Conservation (phyloP, 495 filamentous ascomycete genomes). For the Terfezia claveryi region DNA sequence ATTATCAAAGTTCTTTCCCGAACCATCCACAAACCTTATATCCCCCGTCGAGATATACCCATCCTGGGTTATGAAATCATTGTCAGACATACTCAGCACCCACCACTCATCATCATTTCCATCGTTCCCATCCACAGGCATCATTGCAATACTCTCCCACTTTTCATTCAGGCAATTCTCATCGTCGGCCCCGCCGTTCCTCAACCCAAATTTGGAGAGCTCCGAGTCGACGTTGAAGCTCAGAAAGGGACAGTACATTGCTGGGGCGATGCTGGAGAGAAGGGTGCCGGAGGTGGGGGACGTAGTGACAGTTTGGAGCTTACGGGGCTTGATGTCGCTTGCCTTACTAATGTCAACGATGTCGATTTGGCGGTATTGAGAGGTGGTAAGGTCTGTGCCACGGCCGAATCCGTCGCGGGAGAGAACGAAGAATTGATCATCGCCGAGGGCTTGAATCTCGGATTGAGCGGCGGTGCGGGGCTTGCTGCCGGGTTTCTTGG, state of each 20-base stretch:
- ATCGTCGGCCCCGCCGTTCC: constrained; percentile 41
- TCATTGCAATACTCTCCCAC: constrained; percentile 51
- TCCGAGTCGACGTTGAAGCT: constrained; percentile 51
- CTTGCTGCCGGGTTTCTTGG: constrained; percentile 21
- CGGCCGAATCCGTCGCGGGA: constrained; percentile 43
- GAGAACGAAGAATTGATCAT: constrained; percentile 45
- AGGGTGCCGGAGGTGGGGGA: constrained; percentile 29
- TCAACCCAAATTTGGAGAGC: constrained; percentile 43
- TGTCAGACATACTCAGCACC: constrained; percentile 47
- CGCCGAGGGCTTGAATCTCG: constrained; percentile 45
- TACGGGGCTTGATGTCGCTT: constrained; percentile 38
- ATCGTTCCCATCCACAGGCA: constrained; percentile 26
- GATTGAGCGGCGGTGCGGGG: constrained; percentile 42
- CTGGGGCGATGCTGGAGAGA: constrained; percentile 34
- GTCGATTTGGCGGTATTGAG: constrained; percentile 51
- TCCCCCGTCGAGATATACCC: constrained; percentile 43
- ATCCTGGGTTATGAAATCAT: constrained; percentile 65
- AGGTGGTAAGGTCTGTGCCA: constrained; percentile 30
- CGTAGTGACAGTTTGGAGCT: neutral
- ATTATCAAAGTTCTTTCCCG: constrained; percentile 40
- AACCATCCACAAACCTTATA: constrained; percentile 36
- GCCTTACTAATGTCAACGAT: constrained; percentile 41
- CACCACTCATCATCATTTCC: constrained; percentile 40
- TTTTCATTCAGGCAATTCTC: constrained; percentile 48
- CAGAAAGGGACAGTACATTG: constrained; percentile 45